These are phyloP conservation scores for Lotmaria passim DNA, from an alignment of 208 protist species.

Conservation along the genomic window DNA sequence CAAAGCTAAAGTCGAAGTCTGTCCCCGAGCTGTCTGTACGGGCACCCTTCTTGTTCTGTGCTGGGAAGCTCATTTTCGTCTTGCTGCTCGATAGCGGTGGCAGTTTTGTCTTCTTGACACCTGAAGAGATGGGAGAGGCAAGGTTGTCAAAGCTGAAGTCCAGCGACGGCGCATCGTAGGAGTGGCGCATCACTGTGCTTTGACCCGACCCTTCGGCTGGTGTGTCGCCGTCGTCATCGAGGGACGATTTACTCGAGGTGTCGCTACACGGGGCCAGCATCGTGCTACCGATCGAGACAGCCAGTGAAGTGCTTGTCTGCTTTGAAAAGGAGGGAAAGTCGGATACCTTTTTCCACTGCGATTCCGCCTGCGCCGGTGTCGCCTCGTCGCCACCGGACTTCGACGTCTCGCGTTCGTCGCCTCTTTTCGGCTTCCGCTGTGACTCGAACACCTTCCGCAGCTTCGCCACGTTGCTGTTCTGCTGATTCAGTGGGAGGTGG, in stretches of 20 bases:
- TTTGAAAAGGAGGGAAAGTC: not conserved
- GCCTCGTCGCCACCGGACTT: not conserved
- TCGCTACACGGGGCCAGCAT: constrained; percentile 1
- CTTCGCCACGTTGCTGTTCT: constrained; percentile 18
- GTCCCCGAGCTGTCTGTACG: not conserved
- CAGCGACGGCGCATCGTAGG: not conserved
- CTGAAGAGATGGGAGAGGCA: not conserved
- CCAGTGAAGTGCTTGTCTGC: not conserved
- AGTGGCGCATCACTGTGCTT: not conserved
- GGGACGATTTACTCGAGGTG: not conserved
- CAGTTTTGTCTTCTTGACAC: not conserved
- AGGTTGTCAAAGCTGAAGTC: constrained; percentile 14
- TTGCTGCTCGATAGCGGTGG: not conserved
- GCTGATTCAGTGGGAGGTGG: constrained; percentile 15
- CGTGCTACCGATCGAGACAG: not conserved
- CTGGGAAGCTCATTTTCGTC: no score
- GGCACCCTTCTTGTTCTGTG: not conserved
- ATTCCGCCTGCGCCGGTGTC: not conserved
- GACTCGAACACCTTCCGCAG: constrained; percentile 20
- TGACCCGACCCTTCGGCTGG: not conserved
- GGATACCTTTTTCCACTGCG: not conserved
- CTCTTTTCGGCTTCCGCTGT: constrained; percentile 1
- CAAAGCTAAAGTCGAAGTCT: constrained; percentile 2
- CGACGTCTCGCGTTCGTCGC: not conserved
- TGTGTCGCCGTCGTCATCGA: not conserved